Conservation (phyloP, 2,329 filamentous ascomycete species). For the Rutstroemia sp. region DNA sequence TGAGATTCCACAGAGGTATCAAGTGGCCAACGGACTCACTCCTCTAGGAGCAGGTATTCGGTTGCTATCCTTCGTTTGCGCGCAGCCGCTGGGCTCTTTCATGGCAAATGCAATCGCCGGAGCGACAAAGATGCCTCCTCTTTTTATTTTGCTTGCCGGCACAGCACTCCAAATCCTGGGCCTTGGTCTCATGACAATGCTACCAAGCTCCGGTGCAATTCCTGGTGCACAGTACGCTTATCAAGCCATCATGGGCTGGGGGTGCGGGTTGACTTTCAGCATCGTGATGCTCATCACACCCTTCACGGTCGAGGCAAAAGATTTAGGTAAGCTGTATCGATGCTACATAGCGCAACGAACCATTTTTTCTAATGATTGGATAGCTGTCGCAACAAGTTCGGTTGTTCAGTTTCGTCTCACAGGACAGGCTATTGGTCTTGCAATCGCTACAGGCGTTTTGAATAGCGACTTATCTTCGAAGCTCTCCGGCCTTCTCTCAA, state of each 20-base stretch:
- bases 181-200: constrained; percentile 3
- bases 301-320: constrained; percentile 11
- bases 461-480: neutral
- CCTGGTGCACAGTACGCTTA: constrained; percentile 36
- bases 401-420: neutral
- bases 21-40: constrained; percentile 12
- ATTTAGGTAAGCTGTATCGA: neutral
- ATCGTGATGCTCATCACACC: constrained; percentile 49
- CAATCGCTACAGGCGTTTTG: neutral
- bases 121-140: neutral
- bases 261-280: constrained; percentile 40
- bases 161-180: constrained; percentile 10
- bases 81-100: neutral
- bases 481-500: neutral
- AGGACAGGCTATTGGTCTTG: neutral
- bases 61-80: neutral
- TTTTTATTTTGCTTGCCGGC: neutral
- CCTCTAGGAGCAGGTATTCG: constrained; percentile 5
- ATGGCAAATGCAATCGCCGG: neutral
- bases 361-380: neutral
- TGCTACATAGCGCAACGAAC: neutral
- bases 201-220: constrained; percentile 3
- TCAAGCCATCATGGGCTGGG: constrained; percentile 48
- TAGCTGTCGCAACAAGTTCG: neutral
- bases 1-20: constrained; percentile 13